Evolutionary conservation across 2,329 filamentous ascomycete species (phyloP), one percentile per base, ranked within the genome.

Genomic region (Fusarium pseudograminearum): DNA sequence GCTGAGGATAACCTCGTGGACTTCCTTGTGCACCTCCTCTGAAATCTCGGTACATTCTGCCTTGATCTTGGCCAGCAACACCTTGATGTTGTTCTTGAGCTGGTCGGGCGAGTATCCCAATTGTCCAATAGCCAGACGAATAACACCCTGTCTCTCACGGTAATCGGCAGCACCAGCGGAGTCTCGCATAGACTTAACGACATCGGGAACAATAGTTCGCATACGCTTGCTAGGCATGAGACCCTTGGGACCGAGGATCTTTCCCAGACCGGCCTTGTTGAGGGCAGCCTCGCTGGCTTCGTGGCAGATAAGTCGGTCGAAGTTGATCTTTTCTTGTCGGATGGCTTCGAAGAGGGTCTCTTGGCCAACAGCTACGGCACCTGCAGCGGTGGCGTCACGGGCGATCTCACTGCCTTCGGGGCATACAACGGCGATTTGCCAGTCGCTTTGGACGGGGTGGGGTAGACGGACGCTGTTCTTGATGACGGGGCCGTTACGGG

Each of bases 191-290:
- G 90, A 86, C n/a, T 84, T 80, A 56, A 86, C 86, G 18, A 97
- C 87, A 77, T 97, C 91, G 76, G 87, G 91, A 26, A 97, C 93
- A 58, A 99, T 92, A 1, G 96, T 98, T 70, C 93, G 94, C 67
- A 89, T 89, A 85, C 97, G 97, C 64, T 87, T 83, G 78, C 89
- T 97, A 8, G 96, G 96, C 96, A 99, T 98, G 76, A 99, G 81
- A 4, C 94, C 94, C 80, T 89, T 90, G 46, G 97, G 96, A 76
- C 96, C 96, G 22, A 99, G 84, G 44, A 97, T 86, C 70, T 91
- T 87, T 69, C 92, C 95, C 68, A 99, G 80, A 1, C 87, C 89
- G 36, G 94, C 91, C 83, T 96, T 94, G 78, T 91, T 91, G 75
- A 99, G 83, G 59, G 92, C 93, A 54, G 87, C 86, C 72, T 96